Evolutionary conservation across 139 green algal species (phyloP), one percentile per base, ranked within the genome.

Genomic region (Picochlorum sp.): DNA sequence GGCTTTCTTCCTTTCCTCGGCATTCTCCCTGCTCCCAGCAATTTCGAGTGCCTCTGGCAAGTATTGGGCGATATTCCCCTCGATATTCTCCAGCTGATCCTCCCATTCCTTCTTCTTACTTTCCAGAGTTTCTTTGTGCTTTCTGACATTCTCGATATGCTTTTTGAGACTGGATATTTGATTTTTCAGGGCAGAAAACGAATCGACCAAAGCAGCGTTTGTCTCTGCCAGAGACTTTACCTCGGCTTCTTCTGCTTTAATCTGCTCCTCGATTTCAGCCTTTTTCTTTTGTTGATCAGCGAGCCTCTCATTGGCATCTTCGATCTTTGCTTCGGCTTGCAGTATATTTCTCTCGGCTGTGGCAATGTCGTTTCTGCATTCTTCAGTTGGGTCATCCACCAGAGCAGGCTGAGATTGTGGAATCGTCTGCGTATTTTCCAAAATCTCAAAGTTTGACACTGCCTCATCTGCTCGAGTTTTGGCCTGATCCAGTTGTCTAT

Each of bases 21-120:
- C 52, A 45, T 71, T 49, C 64, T 73, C 70, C 24, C 59, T 55
- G 3, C 18, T 54, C 30, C 72, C 34, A 41, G 34, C 80, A 24
- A 72, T 45, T 57, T 65, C 44, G 6, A 57, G n/a, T 45, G 58
- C 58, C 26, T 44, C 4, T 18, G 15, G 26, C 28, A 67, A 54
- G 28, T 18, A 37, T 56, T 4, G 11, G 57, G 30, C 31, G 13
- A 62, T n/a, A 18, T 56, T 62, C 9, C 10, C n/a, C n/a, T 49
- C 44, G 18, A 49, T 62, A 57, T 60, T 45, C n/a, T 62, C 31
- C 18, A 62, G 56, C 34, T 41, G 34, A 13, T 11, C 34, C 34
- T 41, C 34, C 34, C 34, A 41, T 41, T 41, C 34, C 34, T 41
- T 41, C 34, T 41, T 41, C 34, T 41, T 41, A 41, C 6, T 41